phyloP scores from a whole-genome alignment of 495 filamentous ascomycete genomes.

The Echria macrotheca region DNA sequence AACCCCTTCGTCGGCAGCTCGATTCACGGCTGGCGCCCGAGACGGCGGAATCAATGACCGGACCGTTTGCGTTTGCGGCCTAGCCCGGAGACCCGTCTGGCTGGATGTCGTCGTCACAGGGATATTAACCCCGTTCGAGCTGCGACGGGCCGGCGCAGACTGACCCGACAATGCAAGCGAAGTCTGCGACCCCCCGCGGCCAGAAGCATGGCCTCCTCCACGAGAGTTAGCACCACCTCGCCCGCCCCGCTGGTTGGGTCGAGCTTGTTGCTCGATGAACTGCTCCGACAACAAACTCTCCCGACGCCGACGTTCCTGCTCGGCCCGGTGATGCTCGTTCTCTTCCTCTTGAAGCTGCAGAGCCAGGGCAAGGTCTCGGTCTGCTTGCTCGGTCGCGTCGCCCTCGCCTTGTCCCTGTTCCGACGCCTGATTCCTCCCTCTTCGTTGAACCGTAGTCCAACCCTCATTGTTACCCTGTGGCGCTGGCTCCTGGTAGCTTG shows the following conservation, averaged over 20 bases:
- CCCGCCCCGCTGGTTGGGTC: slow-evolving; percentile 9
- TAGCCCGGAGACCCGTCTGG: slow-evolving; percentile 16
- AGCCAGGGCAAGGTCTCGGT: slow-evolving; percentile 72
- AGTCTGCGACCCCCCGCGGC: slow-evolving; percentile 9
- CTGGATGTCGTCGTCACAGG: slow-evolving; percentile 13
- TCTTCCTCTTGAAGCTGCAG: slow-evolving; percentile 82
- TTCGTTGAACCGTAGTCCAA: slow-evolving; percentile 50
- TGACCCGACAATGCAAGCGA: neutral
- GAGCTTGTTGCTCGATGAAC: slow-evolving; percentile 51
- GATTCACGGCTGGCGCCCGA: slow-evolving; percentile 23
- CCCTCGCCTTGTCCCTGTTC: slow-evolving; percentile 18
- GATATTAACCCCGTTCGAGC: slow-evolving; percentile 15
- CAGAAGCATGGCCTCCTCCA: slow-evolving; percentile 2
- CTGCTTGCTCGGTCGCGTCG: slow-evolving; percentile 56
- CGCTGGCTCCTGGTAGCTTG: neutral
- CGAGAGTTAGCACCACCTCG: slow-evolving; percentile 4
- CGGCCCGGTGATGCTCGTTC: slow-evolving; percentile 56
- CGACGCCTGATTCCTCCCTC: slow-evolving; percentile 23
- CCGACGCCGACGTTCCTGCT: slow-evolving; percentile 42
- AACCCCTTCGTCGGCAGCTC: slow-evolving; percentile 42
- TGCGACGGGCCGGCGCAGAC: slow-evolving; percentile 11
- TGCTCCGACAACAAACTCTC: slow-evolving; percentile 49
- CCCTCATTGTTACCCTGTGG: slow-evolving; percentile 16
- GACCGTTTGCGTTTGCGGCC: slow-evolving; percentile 31
- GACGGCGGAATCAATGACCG: slow-evolving; percentile 41